phyloP scores from a whole-genome alignment of 1,139 yeast genomes.

The Williopsis jadinii region DNA sequence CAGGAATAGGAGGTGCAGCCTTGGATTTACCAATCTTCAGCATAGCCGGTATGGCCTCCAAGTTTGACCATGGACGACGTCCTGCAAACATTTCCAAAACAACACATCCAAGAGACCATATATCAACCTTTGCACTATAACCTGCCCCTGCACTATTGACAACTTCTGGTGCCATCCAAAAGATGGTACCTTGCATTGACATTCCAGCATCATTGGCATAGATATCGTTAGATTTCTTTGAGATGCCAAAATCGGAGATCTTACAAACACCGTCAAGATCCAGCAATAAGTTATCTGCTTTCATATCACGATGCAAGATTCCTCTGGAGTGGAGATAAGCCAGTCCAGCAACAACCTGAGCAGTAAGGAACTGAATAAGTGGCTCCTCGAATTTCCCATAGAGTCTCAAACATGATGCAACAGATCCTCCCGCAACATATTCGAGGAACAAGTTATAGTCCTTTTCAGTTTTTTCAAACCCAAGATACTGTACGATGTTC shows the following conservation, averaged over 20 bases:
- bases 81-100: conserved; percentile 93
- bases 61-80: conserved; percentile 75
- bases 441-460: conserved; percentile 84
- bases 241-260: conserved; percentile 95
- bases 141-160: conserved; percentile 86
- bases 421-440: conserved; percentile 97
- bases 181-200: conserved; percentile 98
- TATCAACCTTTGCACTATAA: conserved; percentile 91
- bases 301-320: conserved; percentile 89
- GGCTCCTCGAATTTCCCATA: conserved; percentile 83
- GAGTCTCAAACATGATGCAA: conserved; percentile 76
- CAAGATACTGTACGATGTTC: conserved; percentile 92
- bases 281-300: conserved; percentile 85
- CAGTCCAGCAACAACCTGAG: conserved; percentile 78
- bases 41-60: conserved; percentile 75
- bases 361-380: conserved; percentile 63
- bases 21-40: conserved; percentile 61
- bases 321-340: conserved; percentile 82
- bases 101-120: conserved; percentile 94
- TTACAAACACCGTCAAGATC: conserved; percentile 94
- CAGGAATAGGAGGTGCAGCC: conserved; percentile 93
- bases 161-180: conserved; percentile 99
- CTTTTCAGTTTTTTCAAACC: conserved; percentile 73
- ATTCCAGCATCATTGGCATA: conserved; percentile 89
- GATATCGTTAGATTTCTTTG: conserved; percentile 80